A percentile compares a stretch with the other conserved stretches of the same genome.
These are phyloP conservation scores for Strigomonas oncopelti DNA, from an alignment of 208 protist species.

Conservation along the genomic window DNA sequence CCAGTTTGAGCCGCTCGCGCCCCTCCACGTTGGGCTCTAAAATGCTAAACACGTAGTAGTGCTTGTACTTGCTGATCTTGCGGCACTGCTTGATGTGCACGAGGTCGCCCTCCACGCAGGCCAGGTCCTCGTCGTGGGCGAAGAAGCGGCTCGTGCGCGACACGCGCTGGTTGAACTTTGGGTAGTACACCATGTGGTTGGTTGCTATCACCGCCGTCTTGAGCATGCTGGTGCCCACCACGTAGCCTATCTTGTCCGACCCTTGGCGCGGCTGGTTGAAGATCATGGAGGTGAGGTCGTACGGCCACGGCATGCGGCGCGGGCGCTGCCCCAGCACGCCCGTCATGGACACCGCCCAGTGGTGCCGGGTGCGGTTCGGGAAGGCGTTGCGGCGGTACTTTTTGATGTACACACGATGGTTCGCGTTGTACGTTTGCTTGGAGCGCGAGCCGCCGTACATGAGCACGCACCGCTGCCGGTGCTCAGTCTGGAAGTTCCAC, in stretches of 20 bases:
- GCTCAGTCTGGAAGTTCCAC: constrained; percentile 92
- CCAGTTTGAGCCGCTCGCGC: constrained; percentile 86
- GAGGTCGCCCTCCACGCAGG: constrained; percentile 89
- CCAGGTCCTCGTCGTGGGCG: constrained; percentile 90
- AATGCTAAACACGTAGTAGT: constrained; percentile 93
- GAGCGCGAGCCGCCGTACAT: constrained; percentile 87
- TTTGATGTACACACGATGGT: constrained; percentile 85
- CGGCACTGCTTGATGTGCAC: constrained; percentile 91
- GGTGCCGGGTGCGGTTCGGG: constrained; percentile 86
- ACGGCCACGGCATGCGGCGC: constrained; percentile 90
- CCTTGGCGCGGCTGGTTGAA: constrained; percentile 89
- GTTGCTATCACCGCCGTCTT: constrained; percentile 88
- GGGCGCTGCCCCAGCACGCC: constrained; percentile 81
- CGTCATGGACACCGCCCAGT: constrained; percentile 89
- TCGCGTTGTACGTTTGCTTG: constrained; percentile 87
- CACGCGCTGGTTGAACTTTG: constrained; percentile 91
- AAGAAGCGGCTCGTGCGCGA: constrained; percentile 90
- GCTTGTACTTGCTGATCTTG: constrained; percentile 92
- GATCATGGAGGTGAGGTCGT: constrained; percentile 89
- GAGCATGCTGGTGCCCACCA: constrained; percentile 90
- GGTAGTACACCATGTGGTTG: constrained; percentile 92
- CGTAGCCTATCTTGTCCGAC: constrained; percentile 91
- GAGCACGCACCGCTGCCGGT: constrained; percentile 81
- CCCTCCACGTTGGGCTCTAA: constrained; percentile 90
- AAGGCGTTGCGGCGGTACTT: constrained; percentile 89